Percentiles rank a stretch among this genome's conserved stretches.
phyloP scores from a whole-genome alignment of 148 eudicot species.

The Rhododendron molle region DNA sequence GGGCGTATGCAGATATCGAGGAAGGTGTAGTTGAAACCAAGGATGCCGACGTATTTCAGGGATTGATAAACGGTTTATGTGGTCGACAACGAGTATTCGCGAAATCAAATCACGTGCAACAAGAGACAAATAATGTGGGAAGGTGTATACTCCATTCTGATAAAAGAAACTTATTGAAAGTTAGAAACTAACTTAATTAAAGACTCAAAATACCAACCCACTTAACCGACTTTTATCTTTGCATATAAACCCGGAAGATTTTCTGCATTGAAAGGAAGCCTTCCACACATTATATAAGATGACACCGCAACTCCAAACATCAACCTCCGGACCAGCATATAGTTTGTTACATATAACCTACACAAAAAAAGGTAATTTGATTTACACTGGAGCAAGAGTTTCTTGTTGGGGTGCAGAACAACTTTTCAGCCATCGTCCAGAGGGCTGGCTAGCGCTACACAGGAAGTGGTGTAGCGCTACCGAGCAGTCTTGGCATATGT shows the following conservation, averaged over 20 bases:
- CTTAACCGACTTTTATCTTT: too few relatives aligned
- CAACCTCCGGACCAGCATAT: conserved; percentile 97
- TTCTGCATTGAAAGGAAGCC: conserved; percentile 91
- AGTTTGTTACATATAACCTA: conserved; percentile 91
- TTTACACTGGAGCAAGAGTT: too few relatives aligned
- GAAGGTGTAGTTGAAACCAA: conserved; percentile 91
- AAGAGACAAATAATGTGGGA: conserved; percentile 85
- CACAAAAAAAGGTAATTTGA: not conserved
- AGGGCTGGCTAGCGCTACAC: too few relatives aligned
- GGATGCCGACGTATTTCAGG: conserved; percentile 78
- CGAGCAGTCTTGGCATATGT: too few relatives aligned
- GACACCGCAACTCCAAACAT: conserved; percentile 98
- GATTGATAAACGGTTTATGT: conserved; percentile 86
- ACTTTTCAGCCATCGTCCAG: too few relatives aligned
- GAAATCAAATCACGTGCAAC: conserved; percentile 88
- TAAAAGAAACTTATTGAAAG: not conserved
- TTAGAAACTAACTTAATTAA: too few relatives aligned
- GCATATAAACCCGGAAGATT: not conserved
- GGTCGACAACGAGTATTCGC: conserved; percentile 91
- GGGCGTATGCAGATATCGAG: conserved; percentile 83
- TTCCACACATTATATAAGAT: conserved; percentile 97
- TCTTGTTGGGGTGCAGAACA: too few relatives aligned
- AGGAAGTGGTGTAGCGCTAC: too few relatives aligned
- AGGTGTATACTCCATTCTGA: conserved; percentile 92
- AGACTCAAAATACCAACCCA: too few relatives aligned